Percentiles rank a stretch among this genome's conserved stretches.
These are phyloP conservation scores for Macaranga tanarius DNA, from an alignment of 441 rosid genomes.

Conservation along the genomic window DNA sequence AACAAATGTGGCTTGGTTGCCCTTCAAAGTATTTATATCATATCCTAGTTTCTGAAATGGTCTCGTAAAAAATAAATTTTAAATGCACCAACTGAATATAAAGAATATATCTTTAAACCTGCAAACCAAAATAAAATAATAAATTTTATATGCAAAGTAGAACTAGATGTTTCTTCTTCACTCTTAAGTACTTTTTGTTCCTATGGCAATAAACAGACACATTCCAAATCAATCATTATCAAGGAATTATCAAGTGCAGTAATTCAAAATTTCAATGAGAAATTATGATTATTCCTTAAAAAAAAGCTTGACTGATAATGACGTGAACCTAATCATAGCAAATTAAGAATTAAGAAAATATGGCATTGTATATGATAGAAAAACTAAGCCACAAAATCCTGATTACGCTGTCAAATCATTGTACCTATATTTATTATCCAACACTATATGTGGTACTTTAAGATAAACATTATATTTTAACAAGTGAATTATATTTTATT, in stretches of 20 bases:
- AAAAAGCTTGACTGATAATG: constrained; percentile 11
- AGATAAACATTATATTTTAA: background rate
- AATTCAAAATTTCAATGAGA: constrained; percentile 13
- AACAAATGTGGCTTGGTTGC: too few species aligned
- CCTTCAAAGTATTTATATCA: too few species aligned
- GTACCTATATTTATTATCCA: background rate
- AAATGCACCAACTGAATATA: too few species aligned
- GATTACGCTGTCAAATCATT: constrained; percentile 18
- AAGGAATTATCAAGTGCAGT: background rate
- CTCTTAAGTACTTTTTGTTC: background rate
- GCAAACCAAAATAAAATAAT: too few species aligned
- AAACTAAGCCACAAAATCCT: constrained; percentile 28
- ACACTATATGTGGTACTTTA: constrained; percentile 4
- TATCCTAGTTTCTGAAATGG: too few species aligned
- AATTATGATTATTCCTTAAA: constrained; percentile 16
- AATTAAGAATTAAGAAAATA: constrained; percentile 7
- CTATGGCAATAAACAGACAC: background rate
- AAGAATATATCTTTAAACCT: too few species aligned
- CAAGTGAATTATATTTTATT: background rate
- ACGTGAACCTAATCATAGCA: constrained; percentile 24
- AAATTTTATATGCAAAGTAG: background rate
- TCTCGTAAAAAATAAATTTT: too few species aligned
- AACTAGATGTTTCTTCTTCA: background rate
- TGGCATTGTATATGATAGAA: constrained; percentile 1
- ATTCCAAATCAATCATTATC: constrained; percentile 19